Percentiles rank a stretch among this genome's conserved stretches.
phyloP scores from a whole-genome alignment of 129 eudicot genomes.

The Saposhnikovia divaricata region DNA sequence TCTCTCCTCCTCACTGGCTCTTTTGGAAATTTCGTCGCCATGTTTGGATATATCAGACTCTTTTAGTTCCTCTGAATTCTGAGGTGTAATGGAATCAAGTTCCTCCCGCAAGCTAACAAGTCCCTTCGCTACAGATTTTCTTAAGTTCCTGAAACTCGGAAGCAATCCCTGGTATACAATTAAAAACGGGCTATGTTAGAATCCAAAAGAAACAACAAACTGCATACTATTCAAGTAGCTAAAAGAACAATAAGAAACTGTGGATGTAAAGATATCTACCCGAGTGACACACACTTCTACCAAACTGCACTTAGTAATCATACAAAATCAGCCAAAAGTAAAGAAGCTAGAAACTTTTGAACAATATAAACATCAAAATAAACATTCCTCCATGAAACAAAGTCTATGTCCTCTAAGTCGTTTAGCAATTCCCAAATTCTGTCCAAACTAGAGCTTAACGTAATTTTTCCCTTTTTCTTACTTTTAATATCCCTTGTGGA shows the following conservation, averaged over 20 bases:
- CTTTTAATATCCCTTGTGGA: not conserved
- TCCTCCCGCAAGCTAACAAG: constrained; percentile 72
- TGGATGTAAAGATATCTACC: not conserved
- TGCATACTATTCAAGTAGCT: not conserved
- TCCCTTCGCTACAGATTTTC: constrained; percentile 80
- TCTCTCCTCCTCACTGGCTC: not conserved
- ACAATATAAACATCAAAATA: not conserved
- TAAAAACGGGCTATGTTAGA: not conserved
- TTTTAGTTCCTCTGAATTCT: constrained; percentile 11
- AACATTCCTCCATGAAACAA: not conserved
- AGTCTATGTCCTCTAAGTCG: not conserved
- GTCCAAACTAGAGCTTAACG: not conserved
- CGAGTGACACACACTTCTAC: not conserved
- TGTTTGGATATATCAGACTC: constrained; percentile 1
- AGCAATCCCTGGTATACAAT: constrained; percentile 60
- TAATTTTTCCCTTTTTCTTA: not conserved
- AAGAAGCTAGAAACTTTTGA: not conserved
- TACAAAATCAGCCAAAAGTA: not conserved
- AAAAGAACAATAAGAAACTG: not conserved
- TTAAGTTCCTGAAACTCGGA: constrained; percentile 38
- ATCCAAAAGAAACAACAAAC: not conserved
- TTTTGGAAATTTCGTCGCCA: not conserved
- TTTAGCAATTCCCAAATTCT: not conserved
- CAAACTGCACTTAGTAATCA: not conserved
- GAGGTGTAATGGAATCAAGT: constrained; percentile 37